Evolutionary conservation across 2,329 filamentous ascomycete species (phyloP).

Genomic region (Xylariaceae sp.): DNA sequence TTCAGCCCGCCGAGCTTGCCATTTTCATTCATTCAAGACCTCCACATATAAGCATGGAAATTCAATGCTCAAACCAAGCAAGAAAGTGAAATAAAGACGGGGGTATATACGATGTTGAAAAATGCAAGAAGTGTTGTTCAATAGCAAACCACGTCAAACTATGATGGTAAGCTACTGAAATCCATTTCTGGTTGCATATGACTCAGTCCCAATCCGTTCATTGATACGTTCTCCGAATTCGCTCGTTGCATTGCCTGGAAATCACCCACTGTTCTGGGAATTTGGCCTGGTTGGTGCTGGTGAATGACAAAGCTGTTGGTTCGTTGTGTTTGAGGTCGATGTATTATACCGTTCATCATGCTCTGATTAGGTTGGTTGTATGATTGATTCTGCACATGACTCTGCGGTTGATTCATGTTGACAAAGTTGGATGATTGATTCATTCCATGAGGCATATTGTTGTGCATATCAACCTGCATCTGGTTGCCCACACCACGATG

Average conservation of each 20-base stretch:
- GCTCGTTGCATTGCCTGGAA: slow-evolving; percentile 48
- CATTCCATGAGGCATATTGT: slow-evolving; percentile 26
- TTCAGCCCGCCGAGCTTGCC: too few relatives aligned
- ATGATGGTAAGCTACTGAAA: slow-evolving; percentile 36
- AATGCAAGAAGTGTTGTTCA: neutral
- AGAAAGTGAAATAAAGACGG: neutral
- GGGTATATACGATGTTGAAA: slow-evolving; percentile 13
- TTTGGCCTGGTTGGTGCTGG: slow-evolving; percentile 29
- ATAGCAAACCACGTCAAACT: neutral
- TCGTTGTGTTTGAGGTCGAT: slow-evolving; percentile 35
- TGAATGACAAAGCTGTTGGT: slow-evolving; percentile 38
- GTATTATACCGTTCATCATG: slow-evolving; percentile 32
- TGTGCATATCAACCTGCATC: slow-evolving; percentile 32
- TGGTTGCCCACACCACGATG: slow-evolving; percentile 32
- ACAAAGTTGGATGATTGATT: slow-evolving; percentile 31
- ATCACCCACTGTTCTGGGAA: slow-evolving; percentile 43
- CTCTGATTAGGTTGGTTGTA: slow-evolving; percentile 25
- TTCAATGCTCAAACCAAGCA: slow-evolving; percentile 1
- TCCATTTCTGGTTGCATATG: slow-evolving; percentile 38
- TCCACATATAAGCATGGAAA: neutral
- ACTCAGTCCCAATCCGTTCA: slow-evolving; percentile 34
- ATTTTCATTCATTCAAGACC: too few relatives aligned
- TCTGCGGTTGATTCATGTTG: slow-evolving; percentile 30
- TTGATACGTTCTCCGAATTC: slow-evolving; percentile 37
- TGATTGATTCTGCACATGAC: slow-evolving; percentile 23